These are phyloP conservation scores for Neurospora sp. DNA, from an alignment of 495 filamentous ascomycete genomes.

Conservation along the genomic window DNA sequence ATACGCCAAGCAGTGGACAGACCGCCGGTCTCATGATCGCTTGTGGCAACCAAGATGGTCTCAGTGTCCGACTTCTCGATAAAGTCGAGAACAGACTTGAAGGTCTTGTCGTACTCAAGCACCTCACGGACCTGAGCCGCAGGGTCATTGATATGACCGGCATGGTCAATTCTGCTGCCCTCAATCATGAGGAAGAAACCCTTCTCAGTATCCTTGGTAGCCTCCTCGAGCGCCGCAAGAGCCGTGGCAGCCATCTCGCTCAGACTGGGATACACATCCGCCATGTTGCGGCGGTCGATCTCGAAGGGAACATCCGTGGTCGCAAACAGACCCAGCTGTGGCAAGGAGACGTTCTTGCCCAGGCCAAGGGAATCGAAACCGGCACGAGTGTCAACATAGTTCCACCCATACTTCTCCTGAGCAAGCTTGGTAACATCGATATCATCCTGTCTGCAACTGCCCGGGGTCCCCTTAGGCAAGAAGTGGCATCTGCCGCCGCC, in stretches of 20 bases:
- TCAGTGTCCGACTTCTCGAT: slow-evolving; percentile 61
- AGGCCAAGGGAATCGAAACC: slow-evolving; percentile 69
- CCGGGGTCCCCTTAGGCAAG: slow-evolving; percentile 63
- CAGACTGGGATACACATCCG: slow-evolving; percentile 75
- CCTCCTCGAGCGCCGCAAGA: slow-evolving; percentile 64
- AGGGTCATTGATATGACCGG: slow-evolving; percentile 90
- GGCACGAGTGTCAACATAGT: slow-evolving; percentile 58
- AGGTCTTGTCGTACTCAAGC: slow-evolving; percentile 80
- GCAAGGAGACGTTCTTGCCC: slow-evolving; percentile 66
- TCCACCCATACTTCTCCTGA: slow-evolving; percentile 62
- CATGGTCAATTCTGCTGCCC: slow-evolving; percentile 91
- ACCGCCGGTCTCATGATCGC: slow-evolving; percentile 93
- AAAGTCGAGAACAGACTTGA: slow-evolving; percentile 75
- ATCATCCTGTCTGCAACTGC: slow-evolving; percentile 67
- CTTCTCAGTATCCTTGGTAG: slow-evolving; percentile 74
- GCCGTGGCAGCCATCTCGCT: slow-evolving; percentile 88
- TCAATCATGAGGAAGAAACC: slow-evolving; percentile 99
- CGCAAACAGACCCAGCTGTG: slow-evolving; percentile 81
- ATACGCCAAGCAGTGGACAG: slow-evolving; percentile 67
- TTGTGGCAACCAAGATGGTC: slow-evolving; percentile 75
- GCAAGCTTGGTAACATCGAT: slow-evolving; percentile 61
- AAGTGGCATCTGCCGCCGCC: slow-evolving; percentile 94
- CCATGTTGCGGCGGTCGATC: slow-evolving; percentile 70
- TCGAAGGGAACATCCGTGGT: slow-evolving; percentile 79
- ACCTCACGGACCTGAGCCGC: slow-evolving; percentile 93